A percentile compares a stretch with the other conserved stretches of the same genome.
These are phyloP conservation scores for Boeremia lycopersici DNA, from an alignment of 2,329 filamentous ascomycete genomes.

Conservation along the genomic window DNA sequence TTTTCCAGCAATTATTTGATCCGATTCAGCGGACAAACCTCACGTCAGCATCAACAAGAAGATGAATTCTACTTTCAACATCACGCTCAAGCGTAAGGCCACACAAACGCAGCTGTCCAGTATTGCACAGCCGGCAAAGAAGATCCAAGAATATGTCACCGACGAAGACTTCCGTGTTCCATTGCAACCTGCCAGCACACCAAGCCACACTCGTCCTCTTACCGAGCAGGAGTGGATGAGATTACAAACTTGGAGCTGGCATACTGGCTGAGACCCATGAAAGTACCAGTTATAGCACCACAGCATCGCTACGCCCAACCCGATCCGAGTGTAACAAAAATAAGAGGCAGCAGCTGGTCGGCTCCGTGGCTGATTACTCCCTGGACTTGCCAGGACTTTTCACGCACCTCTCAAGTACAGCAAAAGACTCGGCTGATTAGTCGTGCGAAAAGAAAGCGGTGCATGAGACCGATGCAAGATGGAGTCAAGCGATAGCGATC, in stretches of 20 bases:
- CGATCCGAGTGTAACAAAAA: not conserved
- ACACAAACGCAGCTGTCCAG: conserved; percentile 8
- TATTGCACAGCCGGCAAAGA: conserved; percentile 5
- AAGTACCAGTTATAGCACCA: not conserved
- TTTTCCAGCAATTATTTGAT: not conserved
- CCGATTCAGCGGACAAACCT: not conserved
- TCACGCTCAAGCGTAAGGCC: conserved; percentile 15
- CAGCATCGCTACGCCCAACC: not conserved
- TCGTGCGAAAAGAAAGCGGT: too few relatives aligned
- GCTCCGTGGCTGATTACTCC: not conserved
- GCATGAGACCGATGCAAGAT: too few relatives aligned
- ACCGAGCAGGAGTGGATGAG: conserved; percentile 14
- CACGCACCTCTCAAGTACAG: not conserved
- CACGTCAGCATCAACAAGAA: not conserved
- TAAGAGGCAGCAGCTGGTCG: not conserved
- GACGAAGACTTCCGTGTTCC: conserved; percentile 14
- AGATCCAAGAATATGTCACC: conserved; percentile 15
- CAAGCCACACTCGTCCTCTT: conserved; percentile 7
- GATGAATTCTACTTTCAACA: conserved; percentile 11
- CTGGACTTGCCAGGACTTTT: not conserved
- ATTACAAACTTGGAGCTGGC: conserved; percentile 13
- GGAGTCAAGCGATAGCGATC: not conserved
- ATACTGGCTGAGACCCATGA: not conserved
- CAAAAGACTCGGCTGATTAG: too few relatives aligned
- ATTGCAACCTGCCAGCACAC: not conserved